phyloP scores from a whole-genome alignment of 2,329 filamentous ascomycete species.

The Penicillium sumatraense region DNA sequence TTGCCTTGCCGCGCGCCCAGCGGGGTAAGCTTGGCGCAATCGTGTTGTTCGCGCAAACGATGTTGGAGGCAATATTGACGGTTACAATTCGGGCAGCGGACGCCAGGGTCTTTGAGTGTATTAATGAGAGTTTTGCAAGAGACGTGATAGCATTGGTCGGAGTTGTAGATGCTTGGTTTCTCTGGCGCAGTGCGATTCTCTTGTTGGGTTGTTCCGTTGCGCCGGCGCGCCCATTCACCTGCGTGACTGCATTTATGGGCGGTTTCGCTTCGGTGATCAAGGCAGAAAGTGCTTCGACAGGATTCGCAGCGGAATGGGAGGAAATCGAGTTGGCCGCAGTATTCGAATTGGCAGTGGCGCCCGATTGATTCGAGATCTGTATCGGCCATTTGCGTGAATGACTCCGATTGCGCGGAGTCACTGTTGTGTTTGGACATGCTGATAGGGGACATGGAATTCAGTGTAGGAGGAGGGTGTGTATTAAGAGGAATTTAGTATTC shows the following conservation, averaged over 20 bases:
- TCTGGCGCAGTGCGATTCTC: slow-evolving; percentile 37
- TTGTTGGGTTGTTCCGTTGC: slow-evolving; percentile 35
- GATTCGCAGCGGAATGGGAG: slow-evolving; percentile 93
- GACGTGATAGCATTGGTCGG: slow-evolving; percentile 55
- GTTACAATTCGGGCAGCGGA: slow-evolving; percentile 55
- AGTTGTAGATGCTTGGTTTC: slow-evolving; percentile 61
- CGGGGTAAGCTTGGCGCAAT: slow-evolving; percentile 76
- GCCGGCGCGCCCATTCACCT: slow-evolving; percentile 64
- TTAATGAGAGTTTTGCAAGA: slow-evolving; percentile 59
- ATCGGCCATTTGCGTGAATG: slow-evolving; percentile 53
- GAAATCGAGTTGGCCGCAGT: slow-evolving; percentile 95
- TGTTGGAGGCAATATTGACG: slow-evolving; percentile 57
- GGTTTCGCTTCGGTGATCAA: slow-evolving; percentile 88
- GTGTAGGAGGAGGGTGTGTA: not conserved
- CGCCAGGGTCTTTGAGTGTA: slow-evolving; percentile 55
- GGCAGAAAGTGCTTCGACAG: slow-evolving; percentile 82
- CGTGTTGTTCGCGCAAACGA: slow-evolving; percentile 69
- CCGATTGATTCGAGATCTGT: slow-evolving; percentile 85
- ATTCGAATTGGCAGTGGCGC: slow-evolving; percentile 85
- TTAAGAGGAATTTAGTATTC: no score
- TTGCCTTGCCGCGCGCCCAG: slow-evolving; percentile 54
- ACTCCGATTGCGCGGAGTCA: slow-evolving; percentile 23
- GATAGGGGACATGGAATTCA: slow-evolving; percentile 34
- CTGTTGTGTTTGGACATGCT: slow-evolving; percentile 25
- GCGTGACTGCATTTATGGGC: slow-evolving; percentile 71